A percentile compares a stretch with the other conserved stretches of the same genome.
Evolutionary conservation across 1,139 yeast species (phyloP).

Genomic region (Eremothecium cymbalariae): DNA sequence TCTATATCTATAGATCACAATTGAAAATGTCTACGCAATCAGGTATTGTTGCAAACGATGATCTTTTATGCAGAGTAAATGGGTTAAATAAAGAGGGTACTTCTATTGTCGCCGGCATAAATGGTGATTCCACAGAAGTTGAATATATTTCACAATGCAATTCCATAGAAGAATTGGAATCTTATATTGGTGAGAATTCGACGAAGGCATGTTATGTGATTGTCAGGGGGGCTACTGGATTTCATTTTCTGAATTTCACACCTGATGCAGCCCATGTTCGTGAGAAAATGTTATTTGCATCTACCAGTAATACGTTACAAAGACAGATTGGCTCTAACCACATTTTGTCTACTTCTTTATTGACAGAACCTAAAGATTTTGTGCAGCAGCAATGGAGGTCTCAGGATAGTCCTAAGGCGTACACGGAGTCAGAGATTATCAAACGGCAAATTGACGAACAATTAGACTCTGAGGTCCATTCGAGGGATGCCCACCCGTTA

Average conservation of each 20-base stretch:
- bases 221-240: slow-evolving; percentile 36
- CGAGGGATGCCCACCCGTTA: slow-evolving; percentile 20
- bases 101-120: slow-evolving; percentile 36
- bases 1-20: too few relatives aligned
- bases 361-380: slow-evolving; percentile 58
- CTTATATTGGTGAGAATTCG: slow-evolving; percentile 31
- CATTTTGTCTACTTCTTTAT: slow-evolving; percentile 48
- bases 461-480: slow-evolving; percentile 21
- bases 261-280: slow-evolving; percentile 82
- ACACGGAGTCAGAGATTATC: slow-evolving; percentile 53
- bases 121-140: slow-evolving; percentile 38
- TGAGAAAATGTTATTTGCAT: slow-evolving; percentile 88
- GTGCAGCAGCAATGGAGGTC: slow-evolving; percentile 40
- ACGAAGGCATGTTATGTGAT: slow-evolving; percentile 56
- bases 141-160: slow-evolving; percentile 34
- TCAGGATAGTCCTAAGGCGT: slow-evolving; percentile 26
- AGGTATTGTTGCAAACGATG: slow-evolving; percentile 50
- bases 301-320: slow-evolving; percentile 69
- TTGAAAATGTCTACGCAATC: slow-evolving; percentile 63
- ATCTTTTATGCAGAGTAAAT: slow-evolving; percentile 29
- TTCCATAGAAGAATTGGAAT: slow-evolving; percentile 30
- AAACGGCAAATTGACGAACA: slow-evolving; percentile 23
- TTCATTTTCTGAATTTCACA: slow-evolving; percentile 68
- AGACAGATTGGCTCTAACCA: slow-evolving; percentile 64
- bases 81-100: slow-evolving; percentile 25